Evolutionary conservation across 208 protist species (phyloP).

Genomic region (Trypanosoma lewisi): DNA sequence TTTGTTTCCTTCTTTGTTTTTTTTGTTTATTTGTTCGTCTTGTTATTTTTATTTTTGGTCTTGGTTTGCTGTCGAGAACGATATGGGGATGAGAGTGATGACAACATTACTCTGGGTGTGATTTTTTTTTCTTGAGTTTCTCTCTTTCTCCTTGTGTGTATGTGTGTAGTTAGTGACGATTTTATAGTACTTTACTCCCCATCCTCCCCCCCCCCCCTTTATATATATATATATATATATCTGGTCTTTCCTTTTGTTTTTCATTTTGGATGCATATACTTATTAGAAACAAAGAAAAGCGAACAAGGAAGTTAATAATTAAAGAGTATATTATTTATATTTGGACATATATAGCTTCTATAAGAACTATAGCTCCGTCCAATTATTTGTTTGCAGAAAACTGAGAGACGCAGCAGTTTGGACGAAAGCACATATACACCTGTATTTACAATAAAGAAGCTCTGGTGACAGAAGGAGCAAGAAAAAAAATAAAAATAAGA

Average conservation of each 20-base stretch:
- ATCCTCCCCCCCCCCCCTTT: neutral
- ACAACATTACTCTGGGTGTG: neutral
- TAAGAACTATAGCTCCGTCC: too few species aligned
- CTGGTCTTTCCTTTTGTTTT: conserved; percentile 10
- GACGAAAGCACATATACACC: neutral
- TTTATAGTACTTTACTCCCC: neutral
- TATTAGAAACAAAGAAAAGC: neutral
- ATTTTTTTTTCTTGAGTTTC: neutral
- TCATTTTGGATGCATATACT: conserved; percentile 10
- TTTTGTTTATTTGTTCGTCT: conserved; percentile 23
- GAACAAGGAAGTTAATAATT: neutral
- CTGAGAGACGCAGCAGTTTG: neutral
- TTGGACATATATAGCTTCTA: too few species aligned
- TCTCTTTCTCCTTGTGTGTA: neutral
- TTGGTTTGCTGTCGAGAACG: too few species aligned
- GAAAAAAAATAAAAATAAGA: neutral
- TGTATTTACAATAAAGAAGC: conserved; percentile 10
- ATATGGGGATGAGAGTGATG: too few species aligned
- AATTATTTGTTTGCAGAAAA: too few species aligned
- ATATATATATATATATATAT: too few species aligned
- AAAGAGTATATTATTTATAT: neutral
- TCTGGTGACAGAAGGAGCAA: neutral
- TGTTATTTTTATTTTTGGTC: conserved; percentile 7
- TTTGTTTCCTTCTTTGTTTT: conserved; percentile 18
- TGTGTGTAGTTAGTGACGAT: neutral